A percentile compares a stretch with the other conserved stretches of the same genome.
Conservation (phyloP, 2,329 filamentous ascomycete species). For the Didymella lethalis region DNA sequence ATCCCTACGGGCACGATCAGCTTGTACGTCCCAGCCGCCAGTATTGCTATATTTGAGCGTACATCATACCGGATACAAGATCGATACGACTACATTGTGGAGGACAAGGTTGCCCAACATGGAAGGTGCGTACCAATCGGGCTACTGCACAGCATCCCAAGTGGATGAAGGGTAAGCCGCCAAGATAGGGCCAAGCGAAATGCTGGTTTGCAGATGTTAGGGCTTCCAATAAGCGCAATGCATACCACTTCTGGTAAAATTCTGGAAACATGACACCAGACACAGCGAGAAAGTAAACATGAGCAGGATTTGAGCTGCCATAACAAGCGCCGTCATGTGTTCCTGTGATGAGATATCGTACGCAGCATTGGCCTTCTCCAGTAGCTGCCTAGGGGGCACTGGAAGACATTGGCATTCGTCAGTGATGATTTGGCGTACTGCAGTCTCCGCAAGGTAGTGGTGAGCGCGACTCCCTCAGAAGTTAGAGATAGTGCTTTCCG, state of each 20-base stretch:
- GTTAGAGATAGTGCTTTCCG: neutral
- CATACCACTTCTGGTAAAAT: conserved; percentile 5
- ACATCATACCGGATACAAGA: neutral
- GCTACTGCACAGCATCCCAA: neutral
- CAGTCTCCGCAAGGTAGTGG: no score
- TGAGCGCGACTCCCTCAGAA: neutral
- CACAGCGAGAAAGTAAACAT: neutral
- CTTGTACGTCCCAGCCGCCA: neutral
- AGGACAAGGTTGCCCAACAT: neutral
- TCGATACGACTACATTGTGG: neutral
- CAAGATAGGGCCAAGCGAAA: conserved; percentile 13
- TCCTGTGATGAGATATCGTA: neutral
- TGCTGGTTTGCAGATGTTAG: neutral
- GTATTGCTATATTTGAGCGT: neutral
- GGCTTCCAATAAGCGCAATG: neutral
- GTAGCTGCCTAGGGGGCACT: no score
- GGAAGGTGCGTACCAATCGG: conserved; percentile 11
- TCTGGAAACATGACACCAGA: neutral
- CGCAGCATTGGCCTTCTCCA: no score
- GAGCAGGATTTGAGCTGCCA: neutral
- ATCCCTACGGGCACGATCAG: neutral
- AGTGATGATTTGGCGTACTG: neutral
- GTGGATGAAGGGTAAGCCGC: conserved; percentile 3
- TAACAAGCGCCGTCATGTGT: neutral
- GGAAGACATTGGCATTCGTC: neutral